Evolutionary conservation across 441 rosid genomes (phyloP).

Genomic region (Adansonia madagascariensis): DNA sequence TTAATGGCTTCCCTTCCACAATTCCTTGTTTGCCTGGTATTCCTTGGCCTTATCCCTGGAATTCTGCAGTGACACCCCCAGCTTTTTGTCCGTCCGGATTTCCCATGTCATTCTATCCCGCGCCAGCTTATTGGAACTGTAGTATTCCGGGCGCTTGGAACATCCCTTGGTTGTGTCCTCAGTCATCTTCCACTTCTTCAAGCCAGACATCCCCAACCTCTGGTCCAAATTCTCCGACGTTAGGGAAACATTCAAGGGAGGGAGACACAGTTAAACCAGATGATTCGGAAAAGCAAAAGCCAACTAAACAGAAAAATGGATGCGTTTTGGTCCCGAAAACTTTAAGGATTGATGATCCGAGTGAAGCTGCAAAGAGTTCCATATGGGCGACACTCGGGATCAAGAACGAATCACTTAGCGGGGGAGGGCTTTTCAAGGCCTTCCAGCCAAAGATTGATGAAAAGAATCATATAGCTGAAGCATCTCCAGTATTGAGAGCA

Average conservation of each 20-base stretch:
- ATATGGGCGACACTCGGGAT: constrained; percentile 93
- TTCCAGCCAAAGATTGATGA: constrained; percentile 55
- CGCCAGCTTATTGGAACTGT: constrained; percentile 62
- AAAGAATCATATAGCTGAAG: constrained; percentile 46
- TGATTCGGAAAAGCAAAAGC: constrained; percentile 35
- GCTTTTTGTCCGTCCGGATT: constrained; percentile 63
- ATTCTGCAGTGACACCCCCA: constrained; percentile 56
- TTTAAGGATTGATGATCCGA: constrained; percentile 75
- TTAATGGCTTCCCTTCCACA: constrained; percentile 60
- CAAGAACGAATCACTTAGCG: constrained; percentile 57
- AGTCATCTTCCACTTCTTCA: constrained; percentile 39
- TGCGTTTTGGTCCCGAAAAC: constrained; percentile 68
- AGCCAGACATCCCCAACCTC: constrained; percentile 42
- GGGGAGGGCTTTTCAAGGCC: constrained; percentile 62
- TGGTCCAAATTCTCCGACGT: constrained; percentile 37
- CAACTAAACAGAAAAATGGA: constrained; percentile 43
- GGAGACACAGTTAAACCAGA: constrained; percentile 39
- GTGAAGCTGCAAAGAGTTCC: constrained; percentile 89
- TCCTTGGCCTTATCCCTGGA: constrained; percentile 89
- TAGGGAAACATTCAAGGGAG: constrained; percentile 80
- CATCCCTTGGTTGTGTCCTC: constrained; percentile 53
- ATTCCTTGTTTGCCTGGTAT: constrained; percentile 61
- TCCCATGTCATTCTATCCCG: constrained; percentile 62
- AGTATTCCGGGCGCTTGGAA: constrained; percentile 49
- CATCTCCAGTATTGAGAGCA: constrained; percentile 52